Conservation (phyloP, 2,329 filamentous ascomycete species). For the Aspergillus fijiensis region DNA sequence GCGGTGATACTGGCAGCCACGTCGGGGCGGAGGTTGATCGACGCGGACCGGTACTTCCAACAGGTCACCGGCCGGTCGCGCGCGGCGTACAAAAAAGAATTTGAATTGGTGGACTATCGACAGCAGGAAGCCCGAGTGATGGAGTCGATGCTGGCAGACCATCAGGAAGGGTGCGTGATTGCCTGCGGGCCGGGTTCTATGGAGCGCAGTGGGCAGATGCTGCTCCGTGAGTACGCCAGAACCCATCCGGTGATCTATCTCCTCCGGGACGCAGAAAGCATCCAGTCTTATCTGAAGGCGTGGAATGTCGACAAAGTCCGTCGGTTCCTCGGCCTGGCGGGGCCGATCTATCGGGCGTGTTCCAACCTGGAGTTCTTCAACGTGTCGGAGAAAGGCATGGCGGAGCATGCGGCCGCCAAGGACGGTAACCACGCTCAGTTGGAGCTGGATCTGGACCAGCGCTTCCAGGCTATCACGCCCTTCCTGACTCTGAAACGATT, state of each 20-base stretch:
- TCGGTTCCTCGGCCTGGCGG: slow-evolving; percentile 55
- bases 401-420: slow-evolving; percentile 24
- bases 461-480: slow-evolving; percentile 50
- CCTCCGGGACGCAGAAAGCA: slow-evolving; percentile 62
- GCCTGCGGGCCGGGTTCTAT: slow-evolving; percentile 70
- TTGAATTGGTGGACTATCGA: slow-evolving; percentile 64
- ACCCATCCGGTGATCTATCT: slow-evolving; percentile 71
- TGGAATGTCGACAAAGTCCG: slow-evolving; percentile 57
- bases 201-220: slow-evolving; percentile 60
- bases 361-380: slow-evolving; percentile 78
- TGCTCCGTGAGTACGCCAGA: slow-evolving; percentile 62
- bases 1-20: slow-evolving; percentile 73
- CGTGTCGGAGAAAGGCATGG: slow-evolving; percentile 56
- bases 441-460: slow-evolving; percentile 35
- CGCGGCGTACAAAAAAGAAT: slow-evolving; percentile 61
- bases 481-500: slow-evolving; percentile 67
- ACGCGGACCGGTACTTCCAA: slow-evolving; percentile 67
- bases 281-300: slow-evolving; percentile 63
- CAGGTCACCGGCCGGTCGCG: slow-evolving; percentile 63
- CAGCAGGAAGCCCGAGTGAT: slow-evolving; percentile 63
- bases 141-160: slow-evolving; percentile 57
- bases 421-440: slow-evolving; percentile 27
- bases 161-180: slow-evolving; percentile 64
- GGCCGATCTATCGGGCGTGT: slow-evolving; percentile 60
- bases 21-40: slow-evolving; percentile 66